Base-by-base conservation (phyloP, 257 asterid genomes). In the Fraxinus quadrangulata region DNA sequence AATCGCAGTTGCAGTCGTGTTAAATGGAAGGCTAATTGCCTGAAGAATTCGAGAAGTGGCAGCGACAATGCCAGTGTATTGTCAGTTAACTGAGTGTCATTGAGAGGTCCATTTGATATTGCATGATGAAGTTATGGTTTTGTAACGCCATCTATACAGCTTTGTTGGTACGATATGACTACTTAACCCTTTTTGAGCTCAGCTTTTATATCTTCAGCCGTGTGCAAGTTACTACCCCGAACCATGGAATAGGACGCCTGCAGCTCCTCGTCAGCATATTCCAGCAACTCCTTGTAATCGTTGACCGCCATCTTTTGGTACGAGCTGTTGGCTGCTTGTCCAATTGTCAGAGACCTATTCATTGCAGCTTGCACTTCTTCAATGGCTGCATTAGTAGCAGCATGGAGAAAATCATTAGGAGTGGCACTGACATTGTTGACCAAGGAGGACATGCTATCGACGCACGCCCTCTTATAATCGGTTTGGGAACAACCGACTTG, bases 131-230 rank as follows among this genome's bases (percentile, higher is more conserved):
- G 73, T 10, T 87, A 73, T 0, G 83, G 85, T 1, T 82, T 76
- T 1, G 75, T 77, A 70, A 85, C 83, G 0, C 88, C 91, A 45
- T 89, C 88, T 1, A 82, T 73, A 54, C 92, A 88, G 4, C 87
- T 80, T 34, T 86, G 78, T 42, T 82, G 85, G 81, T 86, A 86
- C 0, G 88, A 83, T 6, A 85, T 23, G n/a, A 87, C 91, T 4
- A 61, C 88, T 85, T 6, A 89, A 81, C 89, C 89, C 85, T 82
- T 85, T 68, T 76, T 85, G n/a, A 89, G 86, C 72, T 89, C 87
- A 0, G 70, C 77, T 75, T 72, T 75, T 21, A 85, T 66, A 13
- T 84, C 81, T 1, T 24, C 0, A 2, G 82, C 37, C 21, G 73
- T 80, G 47, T 85, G 83, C 23, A 80, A 54, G 28, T 39, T 71